These are phyloP conservation scores for Phoma sp. DNA, from an alignment of 2,329 filamentous ascomycete species.

Conservation along the genomic window DNA sequence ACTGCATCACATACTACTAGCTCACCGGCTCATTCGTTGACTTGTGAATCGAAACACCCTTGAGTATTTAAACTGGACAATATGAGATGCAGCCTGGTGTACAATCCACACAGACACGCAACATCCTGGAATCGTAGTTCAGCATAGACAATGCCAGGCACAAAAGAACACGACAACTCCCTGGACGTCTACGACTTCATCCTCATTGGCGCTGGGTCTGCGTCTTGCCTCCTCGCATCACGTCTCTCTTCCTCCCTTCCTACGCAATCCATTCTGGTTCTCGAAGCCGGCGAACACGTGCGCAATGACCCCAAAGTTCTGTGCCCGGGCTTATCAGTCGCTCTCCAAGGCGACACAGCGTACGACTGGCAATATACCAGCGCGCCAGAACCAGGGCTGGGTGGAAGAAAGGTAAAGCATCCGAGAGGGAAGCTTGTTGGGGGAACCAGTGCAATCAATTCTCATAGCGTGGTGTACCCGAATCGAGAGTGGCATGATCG, in stretches of 20 bases:
- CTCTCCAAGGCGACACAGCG: constrained; percentile 16
- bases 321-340: constrained; percentile 17
- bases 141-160: not conserved
- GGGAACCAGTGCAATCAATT: constrained; percentile 31
- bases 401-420: constrained; percentile 22
- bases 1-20: too few species aligned
- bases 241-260: constrained; percentile 26
- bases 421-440: constrained; percentile 28
- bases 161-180: too few species aligned
- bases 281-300: constrained; percentile 27
- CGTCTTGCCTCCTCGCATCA: constrained; percentile 26
- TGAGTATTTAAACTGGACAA: too few species aligned
- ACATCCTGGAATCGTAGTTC: not conserved
- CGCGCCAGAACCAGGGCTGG: constrained; percentile 22
- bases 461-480: constrained; percentile 29
- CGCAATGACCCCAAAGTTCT: constrained; percentile 25
- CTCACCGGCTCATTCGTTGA: not conserved
- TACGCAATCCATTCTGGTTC: constrained; percentile 20
- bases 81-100: not conserved
- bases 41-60: too few species aligned
- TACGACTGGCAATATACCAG: constrained; percentile 19
- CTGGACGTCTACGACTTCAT: constrained; percentile 20
- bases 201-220: constrained; percentile 26
- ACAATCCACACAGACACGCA: not conserved
- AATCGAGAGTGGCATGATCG: constrained; percentile 30